Conservation (phyloP, 805 yeast species). For the Blastobotrys mokoenaii region DNA sequence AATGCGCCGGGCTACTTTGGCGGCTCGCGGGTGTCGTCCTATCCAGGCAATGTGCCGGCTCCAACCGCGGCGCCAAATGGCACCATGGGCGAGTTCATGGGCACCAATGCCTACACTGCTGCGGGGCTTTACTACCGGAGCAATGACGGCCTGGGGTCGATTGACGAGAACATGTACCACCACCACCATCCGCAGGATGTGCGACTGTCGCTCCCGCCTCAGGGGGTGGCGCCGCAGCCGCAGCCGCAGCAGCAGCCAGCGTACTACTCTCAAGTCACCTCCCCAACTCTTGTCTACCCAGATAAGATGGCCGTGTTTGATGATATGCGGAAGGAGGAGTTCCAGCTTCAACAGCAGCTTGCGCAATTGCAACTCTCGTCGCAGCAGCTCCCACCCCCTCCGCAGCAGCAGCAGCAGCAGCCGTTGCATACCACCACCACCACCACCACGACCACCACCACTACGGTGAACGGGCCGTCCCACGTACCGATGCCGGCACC, state of each 20-base stretch:
- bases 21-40: neutral
- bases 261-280: too few species aligned
- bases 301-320: too few species aligned
- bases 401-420: conserved; percentile 6
- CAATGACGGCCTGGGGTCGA: too few species aligned
- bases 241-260: neutral
- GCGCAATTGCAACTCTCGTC: conserved; percentile 13
- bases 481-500: too few species aligned
- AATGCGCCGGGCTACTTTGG: neutral
- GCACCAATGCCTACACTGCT: too few species aligned
- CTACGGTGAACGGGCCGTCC: too few species aligned
- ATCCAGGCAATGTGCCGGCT: neutral
- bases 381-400: neutral
- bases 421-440: neutral
- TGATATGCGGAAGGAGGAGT: neutral
- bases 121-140: too few species aligned
- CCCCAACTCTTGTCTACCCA: too few species aligned
- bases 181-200: conserved; percentile 7
- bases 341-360: conserved; percentile 13
- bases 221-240: neutral
- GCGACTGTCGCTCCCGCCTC: conserved; percentile 7
- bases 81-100: neutral
- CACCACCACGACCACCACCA: neutral
- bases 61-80: neutral
- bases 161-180: too few species aligned